Conservation (phyloP, 2,329 filamentous ascomycete genomes). For the Neodidymelliopsis sp. region DNA sequence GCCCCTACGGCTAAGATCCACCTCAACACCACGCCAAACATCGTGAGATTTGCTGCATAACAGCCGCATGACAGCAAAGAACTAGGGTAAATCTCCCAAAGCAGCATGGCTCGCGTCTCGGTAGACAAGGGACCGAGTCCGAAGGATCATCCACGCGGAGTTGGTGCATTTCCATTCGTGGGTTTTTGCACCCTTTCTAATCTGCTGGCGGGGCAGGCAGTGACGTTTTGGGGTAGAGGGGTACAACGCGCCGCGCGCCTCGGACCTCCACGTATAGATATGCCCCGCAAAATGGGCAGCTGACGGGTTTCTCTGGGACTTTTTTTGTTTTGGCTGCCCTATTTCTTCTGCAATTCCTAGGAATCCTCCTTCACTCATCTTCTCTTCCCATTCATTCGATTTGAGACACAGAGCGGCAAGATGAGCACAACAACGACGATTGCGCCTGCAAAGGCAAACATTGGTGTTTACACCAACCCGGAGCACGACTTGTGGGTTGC, state of each 20-base stretch:
- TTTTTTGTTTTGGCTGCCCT: conserved; percentile 4
- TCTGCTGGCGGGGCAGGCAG: conserved; percentile 15
- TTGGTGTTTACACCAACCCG: conserved; percentile 95
- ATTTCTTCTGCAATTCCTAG: conserved; percentile 6
- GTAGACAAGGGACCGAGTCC: conserved; percentile 4
- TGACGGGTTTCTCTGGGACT: conserved; percentile 10
- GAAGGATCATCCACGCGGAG: conserved; percentile 11
- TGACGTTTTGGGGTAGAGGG: conserved; percentile 18
- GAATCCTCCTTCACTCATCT: conserved; percentile 9
- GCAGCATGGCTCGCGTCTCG: conserved; percentile 15
- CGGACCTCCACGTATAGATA: conserved; percentile 14
- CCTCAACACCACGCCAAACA: conserved; percentile 24
- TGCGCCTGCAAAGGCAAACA: conserved; percentile 77
- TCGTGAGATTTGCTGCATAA: conserved; percentile 19
- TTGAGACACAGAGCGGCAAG: conserved; percentile 22
- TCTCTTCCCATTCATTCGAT: conserved; percentile 16
- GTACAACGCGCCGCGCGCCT: conserved; percentile 16
- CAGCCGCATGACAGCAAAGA: conserved; percentile 14
- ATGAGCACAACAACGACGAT: conserved; percentile 51
- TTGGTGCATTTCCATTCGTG: conserved; percentile 18
- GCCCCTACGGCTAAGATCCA: conserved; percentile 14
- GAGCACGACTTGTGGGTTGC: conserved; percentile 90
- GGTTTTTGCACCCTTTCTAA: conserved; percentile 11
- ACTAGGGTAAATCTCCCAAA: conserved; percentile 12
- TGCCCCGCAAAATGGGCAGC: conserved; percentile 20